These are phyloP conservation scores for Nymphaea thermarum DNA, from an alignment of 164 flowering plant species.

Conservation along the genomic window DNA sequence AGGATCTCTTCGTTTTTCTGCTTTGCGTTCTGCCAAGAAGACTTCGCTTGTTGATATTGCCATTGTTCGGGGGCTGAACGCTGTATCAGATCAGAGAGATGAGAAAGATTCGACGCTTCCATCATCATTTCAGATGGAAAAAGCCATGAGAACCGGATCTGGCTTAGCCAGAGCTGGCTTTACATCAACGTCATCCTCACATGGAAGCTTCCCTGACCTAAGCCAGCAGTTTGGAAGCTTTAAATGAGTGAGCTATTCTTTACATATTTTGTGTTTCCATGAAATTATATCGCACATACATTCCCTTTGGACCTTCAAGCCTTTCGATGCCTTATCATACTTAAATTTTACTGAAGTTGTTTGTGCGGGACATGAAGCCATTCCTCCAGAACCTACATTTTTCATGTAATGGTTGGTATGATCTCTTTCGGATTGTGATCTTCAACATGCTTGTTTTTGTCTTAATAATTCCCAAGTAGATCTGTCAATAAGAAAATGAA, in stretches of 20 bases:
- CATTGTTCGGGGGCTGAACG: constrained; percentile 63
- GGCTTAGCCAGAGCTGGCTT: constrained; percentile 52
- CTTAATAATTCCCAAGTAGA: no score
- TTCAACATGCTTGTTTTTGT: background rate
- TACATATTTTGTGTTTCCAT: background rate
- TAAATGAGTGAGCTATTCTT: constrained; percentile 10
- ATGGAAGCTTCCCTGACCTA: constrained; percentile 53
- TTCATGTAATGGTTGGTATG: background rate
- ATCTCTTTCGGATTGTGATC: background rate
- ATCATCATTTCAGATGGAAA: constrained; percentile 45
- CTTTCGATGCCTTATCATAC: background rate
- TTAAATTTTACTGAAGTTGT: background rate
- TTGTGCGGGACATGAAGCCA: background rate
- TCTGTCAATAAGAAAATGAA: no score
- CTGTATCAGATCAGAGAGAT: constrained; percentile 50
- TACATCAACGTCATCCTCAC: constrained; percentile 15
- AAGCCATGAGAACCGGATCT: constrained; percentile 71
- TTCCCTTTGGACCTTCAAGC: background rate
- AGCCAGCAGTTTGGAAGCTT: constrained; percentile 48
- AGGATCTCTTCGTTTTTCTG: no score
- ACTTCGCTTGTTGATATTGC: constrained; percentile 75
- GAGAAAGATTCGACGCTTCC: constrained; percentile 29
- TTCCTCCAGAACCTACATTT: background rate
- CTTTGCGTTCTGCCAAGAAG: constrained; percentile 60
- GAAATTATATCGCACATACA: background rate